Evolutionary conservation across 768 basidiomycete species (phyloP).

Genomic region (Boletus sensibilis): DNA sequence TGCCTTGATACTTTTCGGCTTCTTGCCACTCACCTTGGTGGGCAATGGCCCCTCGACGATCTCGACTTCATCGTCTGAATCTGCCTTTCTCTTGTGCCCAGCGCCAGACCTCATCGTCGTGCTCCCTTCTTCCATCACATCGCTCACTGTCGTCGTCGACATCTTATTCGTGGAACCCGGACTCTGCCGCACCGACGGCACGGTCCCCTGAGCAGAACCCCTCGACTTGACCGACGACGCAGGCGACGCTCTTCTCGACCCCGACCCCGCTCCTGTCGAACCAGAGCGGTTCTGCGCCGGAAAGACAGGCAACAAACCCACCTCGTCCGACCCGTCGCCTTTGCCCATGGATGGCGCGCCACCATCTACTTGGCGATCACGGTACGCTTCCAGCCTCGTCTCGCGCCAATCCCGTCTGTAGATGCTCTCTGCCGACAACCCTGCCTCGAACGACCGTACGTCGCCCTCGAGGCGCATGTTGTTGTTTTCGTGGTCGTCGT

Average conservation of each 20-base stretch:
- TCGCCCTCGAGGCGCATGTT: conserved; percentile 39
- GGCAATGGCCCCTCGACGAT: conserved; percentile 47
- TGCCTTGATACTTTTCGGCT: conserved; percentile 31
- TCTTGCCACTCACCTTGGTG: conserved; percentile 39
- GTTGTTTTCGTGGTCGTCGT: conserved; percentile 24
- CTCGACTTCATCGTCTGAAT: conserved; percentile 56
- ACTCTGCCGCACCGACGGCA: conserved; percentile 43
- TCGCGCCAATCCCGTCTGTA: conserved; percentile 80
- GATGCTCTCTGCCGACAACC: conserved; percentile 56
- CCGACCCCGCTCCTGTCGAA: conserved; percentile 12
- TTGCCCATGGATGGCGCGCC: conserved; percentile 3
- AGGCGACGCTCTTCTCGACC: conserved; percentile 43
- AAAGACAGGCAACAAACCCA: conserved; percentile 29
- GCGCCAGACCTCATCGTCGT: background rate
- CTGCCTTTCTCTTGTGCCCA: conserved; percentile 50
- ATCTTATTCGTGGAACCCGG: conserved; percentile 43
- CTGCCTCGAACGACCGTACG: conserved; percentile 65
- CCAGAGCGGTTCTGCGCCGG: conserved; percentile 13
- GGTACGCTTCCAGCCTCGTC: conserved; percentile 43
- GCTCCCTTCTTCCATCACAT: conserved; percentile 44
- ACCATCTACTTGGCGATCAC: conserved; percentile 17
- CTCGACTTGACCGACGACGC: conserved; percentile 51
- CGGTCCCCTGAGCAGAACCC: conserved; percentile 29
- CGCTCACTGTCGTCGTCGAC: conserved; percentile 45
- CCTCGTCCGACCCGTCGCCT: conserved; percentile 32